Percentiles rank a stretch among this genome's conserved stretches.
Evolutionary conservation across 2,329 filamentous ascomycete genomes (phyloP).

Genomic region (Ophiostoma triangulosporum): DNA sequence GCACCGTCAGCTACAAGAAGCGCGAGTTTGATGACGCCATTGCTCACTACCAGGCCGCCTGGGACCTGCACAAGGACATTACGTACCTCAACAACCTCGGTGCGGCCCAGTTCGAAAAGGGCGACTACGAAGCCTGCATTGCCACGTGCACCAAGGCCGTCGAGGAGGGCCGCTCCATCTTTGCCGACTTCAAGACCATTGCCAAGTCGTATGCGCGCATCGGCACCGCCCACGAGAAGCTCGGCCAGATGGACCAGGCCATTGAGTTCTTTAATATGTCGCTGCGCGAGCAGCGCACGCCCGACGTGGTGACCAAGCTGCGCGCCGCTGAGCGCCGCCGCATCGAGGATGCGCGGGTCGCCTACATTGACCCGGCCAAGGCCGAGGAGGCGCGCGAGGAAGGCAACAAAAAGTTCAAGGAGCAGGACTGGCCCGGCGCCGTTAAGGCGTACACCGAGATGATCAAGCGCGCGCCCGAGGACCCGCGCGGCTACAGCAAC

Average conservation of each 20-base stretch:
- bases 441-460: slow-evolving; percentile 93
- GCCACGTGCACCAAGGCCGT: slow-evolving; percentile 79
- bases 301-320: slow-evolving; percentile 85
- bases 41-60: slow-evolving; percentile 85
- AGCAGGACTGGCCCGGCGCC: slow-evolving; percentile 84
- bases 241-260: slow-evolving; percentile 64
- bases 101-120: slow-evolving; percentile 91
- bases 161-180: slow-evolving; percentile 75
- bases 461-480: slow-evolving; percentile 87
- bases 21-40: slow-evolving; percentile 91
- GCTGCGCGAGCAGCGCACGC: slow-evolving; percentile 90
- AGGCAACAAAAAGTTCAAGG: slow-evolving; percentile 95
- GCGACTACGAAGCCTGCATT: slow-evolving; percentile 78
- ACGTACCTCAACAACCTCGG: slow-evolving; percentile 95
- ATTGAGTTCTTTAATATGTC: slow-evolving; percentile 87
- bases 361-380: slow-evolving; percentile 82
- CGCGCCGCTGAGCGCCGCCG: slow-evolving; percentile 81
- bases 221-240: slow-evolving; percentile 83
- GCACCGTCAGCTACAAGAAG: slow-evolving; percentile 97
- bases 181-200: slow-evolving; percentile 95
- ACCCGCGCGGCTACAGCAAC: slow-evolving; percentile 92
- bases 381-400: slow-evolving; percentile 91
- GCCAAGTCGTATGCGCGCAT: slow-evolving; percentile 97
- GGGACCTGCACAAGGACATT: slow-evolving; percentile 91
- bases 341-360: slow-evolving; percentile 56